Base-by-base conservation (phyloP, 805 yeast genomes). In the Kazachstania kunashirensis region DNA sequence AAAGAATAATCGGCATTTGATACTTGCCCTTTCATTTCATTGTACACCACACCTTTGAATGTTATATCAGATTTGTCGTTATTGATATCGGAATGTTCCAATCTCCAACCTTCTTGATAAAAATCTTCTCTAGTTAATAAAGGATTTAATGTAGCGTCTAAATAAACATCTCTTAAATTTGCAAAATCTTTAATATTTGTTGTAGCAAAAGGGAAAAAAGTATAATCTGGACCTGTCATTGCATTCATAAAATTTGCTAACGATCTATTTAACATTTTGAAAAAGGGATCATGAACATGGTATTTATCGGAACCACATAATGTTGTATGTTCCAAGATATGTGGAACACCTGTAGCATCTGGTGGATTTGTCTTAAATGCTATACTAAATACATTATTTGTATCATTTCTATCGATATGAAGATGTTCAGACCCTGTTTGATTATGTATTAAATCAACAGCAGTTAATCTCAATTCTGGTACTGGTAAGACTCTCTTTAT, bases 11-110 rank as follows among this genome's bases (percentile, higher is more conserved):
- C 75, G 0, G 95, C 74, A 57, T 85, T 89, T 0, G 95, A 82
- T 53, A 84, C 75, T 60, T 89, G 96, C 7, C 98, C 98, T 61
- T 92, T 92, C 98, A 92, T 92, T 62, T 92, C 98, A 55, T 92
- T 92, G 57, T 83, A 92, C 2, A 92, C 98, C 24, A 92, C 98
- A 31, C 98, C 98, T 59, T 92, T 92, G 59, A 85, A 84, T 4
- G 65, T 66, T 29, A 92, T 53, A 1, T 84, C 82, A 11, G 84
- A 68, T 0, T 49, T 41, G 12, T 65, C 62, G 53, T 88, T 86
- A 6, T 68, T 58, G 5, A 76, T 59, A 36, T 67, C 69, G 36
- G 71, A 72, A 46, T 84, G 75, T 58, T 92, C 98, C 27, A 92
- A 63, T 54, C 98, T 76, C 98, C 98, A 92, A 25, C 98, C 98